Evolutionary conservation across 2,329 filamentous ascomycete genomes (phyloP).

Genomic region (Laburnicola sp.): DNA sequence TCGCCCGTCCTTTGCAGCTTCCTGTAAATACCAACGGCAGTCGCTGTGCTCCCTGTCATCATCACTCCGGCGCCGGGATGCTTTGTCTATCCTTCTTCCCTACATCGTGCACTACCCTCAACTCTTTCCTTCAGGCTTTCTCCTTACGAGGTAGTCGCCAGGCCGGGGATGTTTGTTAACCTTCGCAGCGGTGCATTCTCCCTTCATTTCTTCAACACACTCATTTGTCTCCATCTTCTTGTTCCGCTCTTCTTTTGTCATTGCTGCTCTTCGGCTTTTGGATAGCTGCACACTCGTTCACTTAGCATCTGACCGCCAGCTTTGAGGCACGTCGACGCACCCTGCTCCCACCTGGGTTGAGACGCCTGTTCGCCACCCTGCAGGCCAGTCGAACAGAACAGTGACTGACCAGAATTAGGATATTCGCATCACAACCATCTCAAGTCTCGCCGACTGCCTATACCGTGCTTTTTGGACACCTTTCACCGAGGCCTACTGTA

Average conservation of each 20-base stretch:
- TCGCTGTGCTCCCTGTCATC: neutral
- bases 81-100: slow-evolving; percentile 11
- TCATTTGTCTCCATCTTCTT: slow-evolving; percentile 47
- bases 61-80: neutral
- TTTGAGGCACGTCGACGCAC: slow-evolving; percentile 32
- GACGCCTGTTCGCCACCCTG: neutral
- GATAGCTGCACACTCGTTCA: slow-evolving; percentile 43
- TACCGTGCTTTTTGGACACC: slow-evolving; percentile 13
- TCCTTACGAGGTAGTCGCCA: slow-evolving; percentile 26
- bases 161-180: slow-evolving; percentile 24
- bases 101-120: slow-evolving; percentile 9
- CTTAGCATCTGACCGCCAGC: slow-evolving; percentile 31
- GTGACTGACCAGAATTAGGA: slow-evolving; percentile 21
- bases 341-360: neutral
- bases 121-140: slow-evolving; percentile 17
- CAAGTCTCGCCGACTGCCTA: slow-evolving; percentile 28
- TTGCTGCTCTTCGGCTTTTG: slow-evolving; percentile 44
- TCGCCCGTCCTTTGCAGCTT: neutral
- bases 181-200: slow-evolving; percentile 13
- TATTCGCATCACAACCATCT: slow-evolving; percentile 46
- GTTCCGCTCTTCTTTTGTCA: slow-evolving; percentile 42
- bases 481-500: slow-evolving; percentile 7
- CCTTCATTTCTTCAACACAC: slow-evolving; percentile 31
- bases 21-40: neutral
- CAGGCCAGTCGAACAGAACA: neutral